A percentile compares a stretch with the other conserved stretches of the same genome.
phyloP scores from a whole-genome alignment of 2,329 filamentous ascomycete genomes.

The Arthroderma sp. region DNA sequence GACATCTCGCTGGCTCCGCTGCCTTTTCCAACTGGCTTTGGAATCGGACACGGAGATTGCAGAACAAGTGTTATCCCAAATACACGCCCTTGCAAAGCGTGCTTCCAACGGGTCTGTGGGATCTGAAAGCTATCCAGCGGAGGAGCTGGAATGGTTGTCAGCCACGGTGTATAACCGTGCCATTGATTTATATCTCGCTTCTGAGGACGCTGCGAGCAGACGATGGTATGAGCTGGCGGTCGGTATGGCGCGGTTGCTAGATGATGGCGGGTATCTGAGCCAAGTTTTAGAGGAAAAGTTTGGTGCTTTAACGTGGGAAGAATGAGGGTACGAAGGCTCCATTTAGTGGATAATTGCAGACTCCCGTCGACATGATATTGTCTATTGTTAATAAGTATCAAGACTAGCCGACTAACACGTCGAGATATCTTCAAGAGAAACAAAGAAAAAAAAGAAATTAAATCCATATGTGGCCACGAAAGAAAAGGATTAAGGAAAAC shows the following conservation, averaged over 20 bases:
- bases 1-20: slow-evolving; percentile 65
- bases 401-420: no score
- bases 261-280: slow-evolving; percentile 15
- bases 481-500: background rate
- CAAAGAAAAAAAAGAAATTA: background rate
- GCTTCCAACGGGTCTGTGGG: slow-evolving; percentile 21
- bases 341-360: no score
- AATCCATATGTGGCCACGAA: background rate
- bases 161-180: slow-evolving; percentile 42
- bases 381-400: no score
- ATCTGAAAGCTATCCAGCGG: slow-evolving; percentile 33
- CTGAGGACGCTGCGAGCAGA: slow-evolving; percentile 19
- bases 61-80: slow-evolving; percentile 23
- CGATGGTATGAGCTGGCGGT: slow-evolving; percentile 27
- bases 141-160: slow-evolving; percentile 47
- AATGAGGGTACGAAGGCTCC: background rate
- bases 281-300: slow-evolving; percentile 18
- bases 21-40: slow-evolving; percentile 57
- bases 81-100: slow-evolving; percentile 15
- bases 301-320: slow-evolving; percentile 15
- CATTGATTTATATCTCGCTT: slow-evolving; percentile 37
- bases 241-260: slow-evolving; percentile 19
- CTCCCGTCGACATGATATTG: no score
- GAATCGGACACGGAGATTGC: slow-evolving; percentile 25
- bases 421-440: no score